Conservation (phyloP, 1,284 basidiomycete species). For the Termitomyces sp. region DNA sequence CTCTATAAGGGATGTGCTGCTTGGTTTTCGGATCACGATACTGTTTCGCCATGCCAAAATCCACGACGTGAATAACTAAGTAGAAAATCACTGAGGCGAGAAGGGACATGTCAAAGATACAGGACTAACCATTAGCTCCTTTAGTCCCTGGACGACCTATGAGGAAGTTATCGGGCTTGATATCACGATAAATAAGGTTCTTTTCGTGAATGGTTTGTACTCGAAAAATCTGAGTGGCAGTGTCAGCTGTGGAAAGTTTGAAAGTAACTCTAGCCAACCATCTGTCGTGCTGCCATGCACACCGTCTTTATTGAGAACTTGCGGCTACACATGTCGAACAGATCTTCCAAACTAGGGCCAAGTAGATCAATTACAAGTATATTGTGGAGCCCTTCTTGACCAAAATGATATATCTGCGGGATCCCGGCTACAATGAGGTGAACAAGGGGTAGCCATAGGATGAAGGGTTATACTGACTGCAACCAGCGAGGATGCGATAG, state of each 20-base stretch:
- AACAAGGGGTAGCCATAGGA: slow-evolving; percentile 12
- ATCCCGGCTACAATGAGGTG: slow-evolving; percentile 61
- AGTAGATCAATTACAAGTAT: slow-evolving; percentile 95
- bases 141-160: slow-evolving; percentile 90
- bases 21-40: slow-evolving; percentile 97
- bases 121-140: slow-evolving; percentile 62
- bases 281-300: slow-evolving; percentile 95
- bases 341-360: slow-evolving; percentile 88
- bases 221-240: slow-evolving; percentile 60
- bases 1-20: slow-evolving; percentile 95
- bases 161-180: slow-evolving; percentile 97
- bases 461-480: slow-evolving; percentile 56
- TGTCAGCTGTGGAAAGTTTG: slow-evolving; percentile 1
- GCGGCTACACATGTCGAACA: slow-evolving; percentile 95
- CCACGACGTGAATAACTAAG: slow-evolving; percentile 56
- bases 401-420: slow-evolving; percentile 96
- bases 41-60: slow-evolving; percentile 98
- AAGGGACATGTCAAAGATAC: not conserved
- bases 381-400: slow-evolving; percentile 96
- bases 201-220: slow-evolving; percentile 97
- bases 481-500: slow-evolving; percentile 92
- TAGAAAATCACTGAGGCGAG: slow-evolving; percentile 5
- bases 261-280: slow-evolving; percentile 57
- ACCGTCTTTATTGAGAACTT: slow-evolving; percentile 96
- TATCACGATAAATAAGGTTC: slow-evolving; percentile 96